Base-by-base conservation (phyloP, 2,329 filamentous ascomycete species). In the Monosporascus cannonballus region DNA sequence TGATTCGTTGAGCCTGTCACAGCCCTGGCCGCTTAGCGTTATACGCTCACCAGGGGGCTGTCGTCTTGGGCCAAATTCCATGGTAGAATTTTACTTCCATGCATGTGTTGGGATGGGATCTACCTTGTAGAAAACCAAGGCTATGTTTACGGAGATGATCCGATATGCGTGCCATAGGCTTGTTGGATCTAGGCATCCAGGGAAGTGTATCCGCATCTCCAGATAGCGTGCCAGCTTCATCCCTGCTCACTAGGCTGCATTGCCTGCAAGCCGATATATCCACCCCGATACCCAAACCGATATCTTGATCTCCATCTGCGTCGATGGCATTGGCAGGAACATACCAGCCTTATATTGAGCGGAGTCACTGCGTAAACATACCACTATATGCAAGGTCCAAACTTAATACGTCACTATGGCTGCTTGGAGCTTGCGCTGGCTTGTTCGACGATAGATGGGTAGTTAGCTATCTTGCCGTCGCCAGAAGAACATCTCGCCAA, bases 401-500 rank as follows among this genome's bases (percentile, higher is more conserved):
- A 34, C 30, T 11, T 34, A 34, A 34, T 34, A 34, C 44, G 36
- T 51, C 45, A 48, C 45, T 51, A 11, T 14, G 30, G 30, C 30
- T 34, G 11, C 30, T 63, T 63, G 78, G 52, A 77, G 62, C 61
- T 66, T 68, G 18, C 80, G 84, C 69, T 89, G 85, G 55, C 89
- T 79, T 34, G 87, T 86, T 86, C 88, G 72, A 93, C 93, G 53
- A 93, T 85, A 27, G 27, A 14, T 14, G 11, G 30, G 30, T 34
- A 34, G 30, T 4, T 14, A 4, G 86, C 84, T 50, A 90, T 83
- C 69, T 90, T 89, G 66, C 93, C 89, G 66, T 93, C 89, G 63
- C 90, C 90, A 92, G 69, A 90, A 93, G 56, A 92, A 69, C 57
- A 94, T 93, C 73, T 93, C 88, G 56, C 87, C 76, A 59, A 93